Evolutionary conservation across 2,329 filamentous ascomycete species (phyloP), one percentile per base, ranked within the genome.

Genomic region (Pezicula carpinea): DNA sequence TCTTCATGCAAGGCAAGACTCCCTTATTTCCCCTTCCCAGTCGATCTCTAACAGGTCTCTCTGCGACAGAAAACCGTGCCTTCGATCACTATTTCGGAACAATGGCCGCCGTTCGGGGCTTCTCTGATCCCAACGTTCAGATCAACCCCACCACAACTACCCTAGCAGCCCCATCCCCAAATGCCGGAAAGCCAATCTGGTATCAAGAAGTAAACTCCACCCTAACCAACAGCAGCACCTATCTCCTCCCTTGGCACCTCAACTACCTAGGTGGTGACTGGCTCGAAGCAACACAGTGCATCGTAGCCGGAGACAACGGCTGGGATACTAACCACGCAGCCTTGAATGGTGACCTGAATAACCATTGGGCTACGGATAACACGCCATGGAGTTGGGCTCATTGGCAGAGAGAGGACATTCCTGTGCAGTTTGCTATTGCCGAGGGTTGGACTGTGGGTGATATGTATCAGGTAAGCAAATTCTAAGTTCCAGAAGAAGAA

Each of bases 71-170:
- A 29, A 59, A 56, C 19, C 48, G 51, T 32, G 51, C 52, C 11
- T 58, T 56, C 23, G 54, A 55, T 22, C 54, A 58, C 17, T 77
- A 77, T 53, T 77, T 76, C 58, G 75, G 75, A 10, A 76, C 74
- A 3, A 77, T 78, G 75, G 70, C 74, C 3, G 75, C 74, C 17
- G 71, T 77, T 32, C 69, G 76, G 32, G 75, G 75, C 5, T 79
- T 79, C 59, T 71, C 70, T 21, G 76, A 80, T 52, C 76, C 76
- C 5, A 80, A 80, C 47, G 66, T 75, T 1, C 73, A 77, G 52
- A 59, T 72, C 43, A 76, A 77, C 44, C 53, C 67, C 5, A 38
- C 26, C 26, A 29, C 35, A 21, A 5, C 35, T n/a, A n/a, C n/a
- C n/a, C n/a, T n/a, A n/a, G n/a, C n/a, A n/a, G n/a, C n/a, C 21